These are phyloP conservation scores for Umbelopsis sp. DNA, from an alignment of 192 early-diverging fungal species.

Conservation along the genomic window DNA sequence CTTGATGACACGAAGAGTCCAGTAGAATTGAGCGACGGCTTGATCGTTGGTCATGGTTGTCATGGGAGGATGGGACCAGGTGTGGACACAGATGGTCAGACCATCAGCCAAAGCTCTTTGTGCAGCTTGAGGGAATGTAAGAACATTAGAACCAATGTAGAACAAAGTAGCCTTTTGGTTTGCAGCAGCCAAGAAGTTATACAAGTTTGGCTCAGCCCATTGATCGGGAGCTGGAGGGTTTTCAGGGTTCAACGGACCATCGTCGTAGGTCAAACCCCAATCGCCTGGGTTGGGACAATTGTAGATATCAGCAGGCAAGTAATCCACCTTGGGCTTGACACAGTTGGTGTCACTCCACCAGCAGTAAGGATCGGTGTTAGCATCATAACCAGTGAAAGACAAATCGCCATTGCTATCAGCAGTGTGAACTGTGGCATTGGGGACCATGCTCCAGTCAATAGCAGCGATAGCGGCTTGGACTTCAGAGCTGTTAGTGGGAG, in stretches of 20 bases:
- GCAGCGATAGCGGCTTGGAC: conserved; percentile 32
- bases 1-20: conserved; percentile 50
- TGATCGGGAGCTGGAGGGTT: conserved; percentile 21
- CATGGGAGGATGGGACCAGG: conserved; percentile 58
- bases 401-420: conserved; percentile 39
- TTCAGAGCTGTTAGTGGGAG: conserved; percentile 41
- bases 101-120: conserved; percentile 44
- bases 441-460: conserved; percentile 43
- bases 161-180: conserved; percentile 51
- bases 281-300: conserved; percentile 37
- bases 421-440: conserved; percentile 25
- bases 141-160: conserved; percentile 46
- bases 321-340: conserved; percentile 29
- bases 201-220: conserved; percentile 41
- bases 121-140: conserved; percentile 38
- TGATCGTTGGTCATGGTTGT: conserved; percentile 57
- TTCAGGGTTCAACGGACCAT: conserved; percentile 39
- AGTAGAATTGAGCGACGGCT: conserved; percentile 64
- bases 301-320: conserved; percentile 38
- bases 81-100: conserved; percentile 66
- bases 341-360: conserved; percentile 42
- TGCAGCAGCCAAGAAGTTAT: conserved; percentile 42
- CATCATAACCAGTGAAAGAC: conserved; percentile 32
- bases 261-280: conserved; percentile 41
- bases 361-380: conserved; percentile 34